Conservation (phyloP, 2,329 filamentous ascomycete genomes). For the Diplodia seriata region DNA sequence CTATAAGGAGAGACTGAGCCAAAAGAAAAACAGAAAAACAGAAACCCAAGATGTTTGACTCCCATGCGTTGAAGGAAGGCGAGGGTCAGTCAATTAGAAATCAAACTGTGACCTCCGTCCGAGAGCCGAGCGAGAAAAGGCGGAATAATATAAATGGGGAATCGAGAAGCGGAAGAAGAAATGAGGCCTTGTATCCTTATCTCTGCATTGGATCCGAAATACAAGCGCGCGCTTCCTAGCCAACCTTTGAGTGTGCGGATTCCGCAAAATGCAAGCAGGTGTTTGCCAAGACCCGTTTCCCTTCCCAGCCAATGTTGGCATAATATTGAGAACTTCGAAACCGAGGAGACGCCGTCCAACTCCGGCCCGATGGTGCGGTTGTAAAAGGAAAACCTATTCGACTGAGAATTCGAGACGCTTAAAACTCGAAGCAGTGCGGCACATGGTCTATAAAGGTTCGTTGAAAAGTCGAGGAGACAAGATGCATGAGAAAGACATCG, state of each 20-base stretch:
- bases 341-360: conserved; percentile 31
- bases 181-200: conserved; percentile 29
- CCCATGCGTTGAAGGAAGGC: conserved; percentile 16
- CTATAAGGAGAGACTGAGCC: conserved; percentile 19
- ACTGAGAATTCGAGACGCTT: conserved; percentile 26
- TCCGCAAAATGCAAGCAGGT: conserved; percentile 27
- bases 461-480: conserved; percentile 16
- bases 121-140: conserved; percentile 9
- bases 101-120: conserved; percentile 6
- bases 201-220: conserved; percentile 31
- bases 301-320: conserved; percentile 25
- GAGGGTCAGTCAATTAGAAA: conserved; percentile 27
- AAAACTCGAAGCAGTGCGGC: conserved; percentile 24
- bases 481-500: conserved; percentile 32
- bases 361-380: conserved; percentile 30
- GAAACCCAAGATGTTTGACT: conserved; percentile 22
- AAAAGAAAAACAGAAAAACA: conserved; percentile 3
- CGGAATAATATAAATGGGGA: conserved; percentile 8
- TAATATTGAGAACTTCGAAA: conserved; percentile 29
- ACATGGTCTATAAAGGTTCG: conserved; percentile 31
- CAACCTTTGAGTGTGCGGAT: conserved; percentile 30
- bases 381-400: conserved; percentile 26
- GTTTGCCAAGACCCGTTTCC: conserved; percentile 27
- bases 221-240: conserved; percentile 26
- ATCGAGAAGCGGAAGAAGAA: conserved; percentile 25